Conservation (phyloP, 202 grass and related monocot genomes). For the Carex arenaria region DNA sequence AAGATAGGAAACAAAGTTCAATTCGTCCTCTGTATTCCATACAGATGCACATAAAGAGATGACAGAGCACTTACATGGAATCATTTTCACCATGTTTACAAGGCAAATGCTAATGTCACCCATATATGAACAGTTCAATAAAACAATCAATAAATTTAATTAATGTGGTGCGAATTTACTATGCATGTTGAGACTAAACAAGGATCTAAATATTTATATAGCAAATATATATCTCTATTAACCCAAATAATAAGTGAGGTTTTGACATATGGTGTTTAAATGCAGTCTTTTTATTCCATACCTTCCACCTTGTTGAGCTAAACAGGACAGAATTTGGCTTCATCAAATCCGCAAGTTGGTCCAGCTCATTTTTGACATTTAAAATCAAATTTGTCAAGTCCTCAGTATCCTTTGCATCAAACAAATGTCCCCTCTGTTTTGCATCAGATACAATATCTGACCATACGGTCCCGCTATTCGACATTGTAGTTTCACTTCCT, state of each 20-base stretch:
- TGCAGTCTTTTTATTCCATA: constrained; percentile 12
- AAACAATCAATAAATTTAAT: neutral
- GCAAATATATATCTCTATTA: neutral
- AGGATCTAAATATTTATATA: neutral
- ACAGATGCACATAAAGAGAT: neutral
- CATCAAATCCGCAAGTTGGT: constrained; percentile 73
- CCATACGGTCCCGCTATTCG: constrained; percentile 56
- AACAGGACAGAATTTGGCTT: constrained; percentile 59
- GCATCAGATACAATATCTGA: constrained; percentile 47
- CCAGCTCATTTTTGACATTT: constrained; percentile 51
- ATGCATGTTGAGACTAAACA: neutral
- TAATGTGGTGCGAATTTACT: neutral
- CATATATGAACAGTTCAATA: neutral
- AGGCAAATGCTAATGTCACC: neutral
- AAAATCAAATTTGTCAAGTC: constrained; percentile 47
- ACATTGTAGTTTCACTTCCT: constrained; percentile 51
- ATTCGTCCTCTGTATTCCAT: neutral
- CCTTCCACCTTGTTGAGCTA: constrained; percentile 71
- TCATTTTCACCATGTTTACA: neutral
- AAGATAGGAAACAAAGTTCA: neutral
- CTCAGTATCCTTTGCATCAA: constrained; percentile 37
- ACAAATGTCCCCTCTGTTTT: constrained; percentile 29
- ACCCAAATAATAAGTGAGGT: neutral
- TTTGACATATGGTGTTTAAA: neutral
- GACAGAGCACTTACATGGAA: neutral